Evolutionary conservation across 305 asterid genomes (phyloP), one percentile per base, ranked within the genome.

Genomic region (Solanum hybrid): DNA sequence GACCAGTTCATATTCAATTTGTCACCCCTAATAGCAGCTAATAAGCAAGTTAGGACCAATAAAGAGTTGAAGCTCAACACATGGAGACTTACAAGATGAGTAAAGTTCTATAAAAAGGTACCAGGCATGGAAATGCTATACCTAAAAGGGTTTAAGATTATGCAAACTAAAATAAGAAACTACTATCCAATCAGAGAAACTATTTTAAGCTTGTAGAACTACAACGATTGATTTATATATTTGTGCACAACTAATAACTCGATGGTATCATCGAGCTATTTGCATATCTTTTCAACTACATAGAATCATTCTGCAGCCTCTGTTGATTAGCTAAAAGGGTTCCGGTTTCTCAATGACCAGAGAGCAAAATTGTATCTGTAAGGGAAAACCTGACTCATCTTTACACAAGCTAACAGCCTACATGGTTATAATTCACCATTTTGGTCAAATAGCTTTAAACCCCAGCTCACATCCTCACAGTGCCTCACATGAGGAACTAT

Each of bases 391-490:
- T 38, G 14, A 38, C 87, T 26, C 68, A 13, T 68, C 34, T 81
- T 38, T 38, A 81, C 68, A 26, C 22, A 38, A 82, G 36, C 87
- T 39, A 14, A 82, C 26, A 39, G 24, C 70, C 37, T 26, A 82
- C 87, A 82, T 38, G 24, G 70, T 14, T 82, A 82, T 82, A 82
- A 26, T 15, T 81, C 36, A 39, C 24, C 14, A 81, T 39, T 81
- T 14, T 81, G 37, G 81, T 37, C 91, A 51, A 89, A 86, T 10
- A 97, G 92, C 95, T 96, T 97, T 33, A 96, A 91, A 31, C 99
- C 99, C 95, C 95, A 94, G 89, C 92, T 93, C 94, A 91, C 92
- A 88, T 97, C 99, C 93, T 96, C 98, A 90, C 99, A 96, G 89
- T 93, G 96, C 93, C 90, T 95, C 27, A 97, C 96, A 90, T 95